These are phyloP conservation scores for Taphrina confusa DNA, from an alignment of 1,139 yeast species.

Conservation along the genomic window DNA sequence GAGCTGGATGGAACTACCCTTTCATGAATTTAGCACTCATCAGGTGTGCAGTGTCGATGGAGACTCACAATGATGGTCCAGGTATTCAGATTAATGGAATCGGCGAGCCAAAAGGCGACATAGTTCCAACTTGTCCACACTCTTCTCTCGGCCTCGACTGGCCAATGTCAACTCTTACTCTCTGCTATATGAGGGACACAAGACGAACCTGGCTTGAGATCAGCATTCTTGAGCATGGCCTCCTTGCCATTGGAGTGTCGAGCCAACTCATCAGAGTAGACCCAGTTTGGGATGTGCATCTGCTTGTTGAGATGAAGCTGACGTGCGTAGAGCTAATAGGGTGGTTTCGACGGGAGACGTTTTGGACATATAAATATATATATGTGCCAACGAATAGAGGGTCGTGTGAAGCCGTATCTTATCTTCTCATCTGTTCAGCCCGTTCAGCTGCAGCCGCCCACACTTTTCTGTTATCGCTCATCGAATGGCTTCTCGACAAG, in stretches of 20 bases:
- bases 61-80: slow-evolving; percentile 61
- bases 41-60: not conserved
- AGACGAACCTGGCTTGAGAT: slow-evolving; percentile 18
- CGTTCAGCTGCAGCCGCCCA: not conserved
- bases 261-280: slow-evolving; percentile 26
- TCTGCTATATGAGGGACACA: too few relatives aligned
- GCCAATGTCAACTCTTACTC: not conserved
- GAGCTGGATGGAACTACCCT: slow-evolving; percentile 3
- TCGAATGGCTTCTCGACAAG: too few relatives aligned
- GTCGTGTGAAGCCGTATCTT: not conserved
- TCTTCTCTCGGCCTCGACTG: slow-evolving; percentile 32
- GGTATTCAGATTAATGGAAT: slow-evolving; percentile 75
- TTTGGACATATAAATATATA: too few relatives aligned
- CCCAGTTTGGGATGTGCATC: slow-evolving; percentile 19
- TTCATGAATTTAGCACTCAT: too few relatives aligned
- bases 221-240: slow-evolving; percentile 31
- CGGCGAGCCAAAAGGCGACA: slow-evolving; percentile 40
- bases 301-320: too few relatives aligned
- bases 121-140: slow-evolving; percentile 39
- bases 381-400: not conserved
- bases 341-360: too few relatives aligned
- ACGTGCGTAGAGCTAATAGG: too few relatives aligned
- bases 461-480: too few relatives aligned
- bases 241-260: slow-evolving; percentile 23
- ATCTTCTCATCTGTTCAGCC: slow-evolving; percentile 2